Conservation (phyloP, 345 rosid species). For the Aquilaria sinensis region DNA sequence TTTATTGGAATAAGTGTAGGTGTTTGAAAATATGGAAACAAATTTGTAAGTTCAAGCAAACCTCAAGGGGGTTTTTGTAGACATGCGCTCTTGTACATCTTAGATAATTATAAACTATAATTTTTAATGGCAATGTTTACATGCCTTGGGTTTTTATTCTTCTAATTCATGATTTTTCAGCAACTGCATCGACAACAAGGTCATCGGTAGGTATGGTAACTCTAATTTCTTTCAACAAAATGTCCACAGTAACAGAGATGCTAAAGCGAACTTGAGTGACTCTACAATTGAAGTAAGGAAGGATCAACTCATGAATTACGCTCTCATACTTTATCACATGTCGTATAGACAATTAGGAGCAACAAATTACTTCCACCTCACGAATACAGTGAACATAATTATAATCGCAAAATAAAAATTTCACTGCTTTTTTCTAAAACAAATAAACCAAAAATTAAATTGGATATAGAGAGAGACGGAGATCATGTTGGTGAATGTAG, state of each 20-base stretch:
- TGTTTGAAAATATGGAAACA: no score
- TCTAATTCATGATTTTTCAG: no score
- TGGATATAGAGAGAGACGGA: conserved; percentile 27
- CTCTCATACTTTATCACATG: conserved; percentile 99
- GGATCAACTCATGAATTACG: conserved; percentile 87
- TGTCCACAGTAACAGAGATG: background rate
- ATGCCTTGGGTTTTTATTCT: no score
- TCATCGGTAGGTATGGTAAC: no score
- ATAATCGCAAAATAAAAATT: background rate
- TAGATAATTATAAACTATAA: no score
- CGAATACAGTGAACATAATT: background rate
- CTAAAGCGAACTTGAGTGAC: conserved; percentile 75
- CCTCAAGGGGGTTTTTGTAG: no score
- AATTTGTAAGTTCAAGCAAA: no score
- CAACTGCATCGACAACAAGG: no score
- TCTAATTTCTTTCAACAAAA: no score
- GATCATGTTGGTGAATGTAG: conserved; percentile 68
- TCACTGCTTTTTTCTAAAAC: background rate
- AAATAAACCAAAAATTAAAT: conserved; percentile 9
- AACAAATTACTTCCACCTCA: background rate
- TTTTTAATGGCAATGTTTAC: no score
- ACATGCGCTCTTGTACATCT: no score
- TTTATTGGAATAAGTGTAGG: no score
- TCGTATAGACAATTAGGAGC: conserved; percentile 3
- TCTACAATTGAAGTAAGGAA: conserved; percentile 96